Percentiles rank a stretch among this genome's conserved stretches.
These are phyloP conservation scores for Wickerhamiella sergipiensis DNA, from an alignment of 805 yeast genomes.

Conservation along the genomic window DNA sequence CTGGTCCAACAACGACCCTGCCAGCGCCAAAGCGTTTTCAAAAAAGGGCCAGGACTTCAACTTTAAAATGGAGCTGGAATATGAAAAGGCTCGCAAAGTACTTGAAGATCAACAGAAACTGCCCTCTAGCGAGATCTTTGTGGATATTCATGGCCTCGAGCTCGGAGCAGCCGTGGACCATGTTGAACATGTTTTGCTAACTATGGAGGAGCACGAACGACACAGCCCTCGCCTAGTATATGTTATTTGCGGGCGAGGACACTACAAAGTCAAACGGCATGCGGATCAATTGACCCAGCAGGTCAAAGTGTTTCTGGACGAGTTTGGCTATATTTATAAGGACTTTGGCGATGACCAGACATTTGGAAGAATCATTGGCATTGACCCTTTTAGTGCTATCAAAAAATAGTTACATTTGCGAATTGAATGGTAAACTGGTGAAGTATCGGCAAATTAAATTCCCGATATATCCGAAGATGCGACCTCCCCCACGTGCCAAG, in stretches of 20 bases:
- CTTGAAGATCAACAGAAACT: constrained; percentile 17
- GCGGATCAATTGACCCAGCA: constrained; percentile 23
- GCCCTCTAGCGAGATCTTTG: constrained; percentile 19
- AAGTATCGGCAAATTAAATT: too few species aligned
- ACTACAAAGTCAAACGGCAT: constrained; percentile 13
- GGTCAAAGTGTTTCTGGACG: constrained; percentile 23
- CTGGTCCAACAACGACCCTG: constrained; percentile 23
- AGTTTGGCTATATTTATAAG: constrained; percentile 28
- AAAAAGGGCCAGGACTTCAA: constrained; percentile 24
- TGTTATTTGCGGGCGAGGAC: constrained; percentile 25
- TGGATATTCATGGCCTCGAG: constrained; percentile 26
- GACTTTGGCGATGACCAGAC: constrained; percentile 23
- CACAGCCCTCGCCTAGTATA: constrained; percentile 20
- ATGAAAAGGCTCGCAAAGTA: constrained; percentile 18
- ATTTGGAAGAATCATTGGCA: constrained; percentile 29
- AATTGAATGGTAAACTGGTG: too few species aligned
- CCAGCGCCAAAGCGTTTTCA: constrained; percentile 20
- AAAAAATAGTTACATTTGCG: background rate
- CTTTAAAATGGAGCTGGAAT: constrained; percentile 18
- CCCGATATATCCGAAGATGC: too few species aligned
- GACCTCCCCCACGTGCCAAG: background rate
- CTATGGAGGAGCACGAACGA: constrained; percentile 14
- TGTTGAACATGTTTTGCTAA: constrained; percentile 16
- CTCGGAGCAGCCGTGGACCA: constrained; percentile 23
- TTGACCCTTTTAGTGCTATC: constrained; percentile 29